phyloP scores from a whole-genome alignment of 306 rosid species.

The Cucumis hystrix region DNA sequence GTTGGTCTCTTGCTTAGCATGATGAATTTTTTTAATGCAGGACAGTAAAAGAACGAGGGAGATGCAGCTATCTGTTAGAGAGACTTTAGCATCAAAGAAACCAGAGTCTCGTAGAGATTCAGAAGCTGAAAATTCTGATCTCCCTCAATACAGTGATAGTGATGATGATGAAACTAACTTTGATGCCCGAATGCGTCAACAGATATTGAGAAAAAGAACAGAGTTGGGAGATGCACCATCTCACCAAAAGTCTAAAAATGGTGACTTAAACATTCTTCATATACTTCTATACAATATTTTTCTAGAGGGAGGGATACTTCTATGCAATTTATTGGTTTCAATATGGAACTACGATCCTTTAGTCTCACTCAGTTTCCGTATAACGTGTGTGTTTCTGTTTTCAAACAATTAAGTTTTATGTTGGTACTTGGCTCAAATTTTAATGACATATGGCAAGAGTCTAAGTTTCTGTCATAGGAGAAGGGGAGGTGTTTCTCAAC shows the following conservation, averaged over 20 bases:
- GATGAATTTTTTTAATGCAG: constrained; percentile 23
- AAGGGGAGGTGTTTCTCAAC: neutral
- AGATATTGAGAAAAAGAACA: constrained; percentile 59
- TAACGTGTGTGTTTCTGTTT: neutral
- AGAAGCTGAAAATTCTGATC: constrained; percentile 22
- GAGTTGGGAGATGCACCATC: constrained; percentile 62
- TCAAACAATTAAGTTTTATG: neutral
- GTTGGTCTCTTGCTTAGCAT: neutral
- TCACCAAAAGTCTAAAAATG: constrained; percentile 42
- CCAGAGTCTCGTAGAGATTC: constrained; percentile 41
- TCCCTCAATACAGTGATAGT: constrained; percentile 29
- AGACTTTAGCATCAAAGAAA: constrained; percentile 62
- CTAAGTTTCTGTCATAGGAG: neutral
- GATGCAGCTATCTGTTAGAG: constrained; percentile 72
- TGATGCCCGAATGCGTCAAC: constrained; percentile 79
- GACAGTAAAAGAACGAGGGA: constrained; percentile 37
- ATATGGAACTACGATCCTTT: constrained; percentile 8
- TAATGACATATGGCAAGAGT: neutral
- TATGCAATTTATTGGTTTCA: constrained; percentile 6
- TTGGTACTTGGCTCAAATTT: neutral
- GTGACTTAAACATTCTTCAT: constrained; percentile 23
- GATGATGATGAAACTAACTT: constrained; percentile 65
- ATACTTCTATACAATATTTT: constrained; percentile 5
- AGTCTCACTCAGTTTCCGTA: neutral
- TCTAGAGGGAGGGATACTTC: neutral